Evolutionary conservation across 805 yeast genomes (phyloP).

Genomic region (Grigorovia yakushimaensis): DNA sequence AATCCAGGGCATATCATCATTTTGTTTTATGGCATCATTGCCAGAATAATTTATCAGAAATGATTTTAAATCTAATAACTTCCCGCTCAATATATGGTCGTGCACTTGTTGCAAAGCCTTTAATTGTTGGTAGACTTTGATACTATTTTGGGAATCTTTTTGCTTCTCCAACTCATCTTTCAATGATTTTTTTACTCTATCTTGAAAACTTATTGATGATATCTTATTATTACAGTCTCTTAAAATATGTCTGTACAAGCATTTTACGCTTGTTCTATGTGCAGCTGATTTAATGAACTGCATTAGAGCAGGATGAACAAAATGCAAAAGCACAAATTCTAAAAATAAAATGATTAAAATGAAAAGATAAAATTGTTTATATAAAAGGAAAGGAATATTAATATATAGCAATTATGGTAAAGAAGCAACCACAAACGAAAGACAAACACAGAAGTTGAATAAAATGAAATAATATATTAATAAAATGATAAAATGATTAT

Average conservation of each 20-base stretch:
- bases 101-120: not conserved
- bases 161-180: not conserved
- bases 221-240: not conserved
- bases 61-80: not conserved
- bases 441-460: conserved; percentile 1
- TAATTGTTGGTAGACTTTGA: not conserved
- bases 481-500: conserved; percentile 10
- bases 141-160: not conserved
- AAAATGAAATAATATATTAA: conserved; percentile 2
- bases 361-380: no score
- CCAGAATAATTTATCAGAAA: not conserved
- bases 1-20: no score
- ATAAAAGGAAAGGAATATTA: no score
- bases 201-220: not conserved
- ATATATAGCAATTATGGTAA: no score
- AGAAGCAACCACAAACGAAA: no score
- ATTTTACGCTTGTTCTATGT: not conserved
- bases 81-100: not conserved
- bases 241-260: not conserved
- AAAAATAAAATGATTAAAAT: no score
- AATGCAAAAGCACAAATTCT: no score
- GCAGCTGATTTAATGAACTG: not conserved
- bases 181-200: conserved; percentile 1
- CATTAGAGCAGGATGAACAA: no score
- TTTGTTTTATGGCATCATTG: not conserved